Evolutionary conservation across 2,329 filamentous ascomycete species (phyloP).

Genomic region (Fusarium camptoceras): DNA sequence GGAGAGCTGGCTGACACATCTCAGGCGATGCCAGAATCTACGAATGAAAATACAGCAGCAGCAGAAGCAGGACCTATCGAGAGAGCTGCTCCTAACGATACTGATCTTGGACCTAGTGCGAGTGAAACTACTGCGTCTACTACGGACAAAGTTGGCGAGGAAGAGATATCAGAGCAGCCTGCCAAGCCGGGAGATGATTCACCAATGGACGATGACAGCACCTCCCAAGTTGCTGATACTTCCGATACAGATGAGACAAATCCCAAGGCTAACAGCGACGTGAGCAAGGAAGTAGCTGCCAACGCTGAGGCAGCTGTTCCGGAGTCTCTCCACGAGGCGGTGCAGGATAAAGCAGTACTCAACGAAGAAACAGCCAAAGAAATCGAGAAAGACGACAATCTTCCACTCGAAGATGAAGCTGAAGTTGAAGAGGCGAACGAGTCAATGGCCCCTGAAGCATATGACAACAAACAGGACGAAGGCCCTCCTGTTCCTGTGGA

Average conservation of each 20-base stretch:
- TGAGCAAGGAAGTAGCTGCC: neutral
- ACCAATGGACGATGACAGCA: slow-evolving; percentile 7
- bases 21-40: slow-evolving; percentile 4
- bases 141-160: slow-evolving; percentile 9
- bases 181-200: neutral
- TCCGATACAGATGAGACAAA: slow-evolving; percentile 18
- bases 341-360: slow-evolving; percentile 1
- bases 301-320: slow-evolving; percentile 5
- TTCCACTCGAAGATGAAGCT: neutral
- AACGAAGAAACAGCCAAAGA: slow-evolving; percentile 13
- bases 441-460: neutral
- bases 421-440: slow-evolving; percentile 14
- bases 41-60: slow-evolving; percentile 11
- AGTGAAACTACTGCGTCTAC: neutral
- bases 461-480: slow-evolving; percentile 18
- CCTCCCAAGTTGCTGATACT: slow-evolving; percentile 1
- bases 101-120: neutral
- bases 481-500: slow-evolving; percentile 1
- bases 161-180: slow-evolving; percentile 12
- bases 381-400: slow-evolving; percentile 10
- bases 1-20: slow-evolving; percentile 1
- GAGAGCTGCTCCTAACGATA: neutral
- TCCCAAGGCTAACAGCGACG: slow-evolving; percentile 11
- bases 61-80: neutral
- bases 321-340: slow-evolving; percentile 8